Evolutionary conservation across 345 rosid species (phyloP).

Genomic region (Syzygium aqueum): DNA sequence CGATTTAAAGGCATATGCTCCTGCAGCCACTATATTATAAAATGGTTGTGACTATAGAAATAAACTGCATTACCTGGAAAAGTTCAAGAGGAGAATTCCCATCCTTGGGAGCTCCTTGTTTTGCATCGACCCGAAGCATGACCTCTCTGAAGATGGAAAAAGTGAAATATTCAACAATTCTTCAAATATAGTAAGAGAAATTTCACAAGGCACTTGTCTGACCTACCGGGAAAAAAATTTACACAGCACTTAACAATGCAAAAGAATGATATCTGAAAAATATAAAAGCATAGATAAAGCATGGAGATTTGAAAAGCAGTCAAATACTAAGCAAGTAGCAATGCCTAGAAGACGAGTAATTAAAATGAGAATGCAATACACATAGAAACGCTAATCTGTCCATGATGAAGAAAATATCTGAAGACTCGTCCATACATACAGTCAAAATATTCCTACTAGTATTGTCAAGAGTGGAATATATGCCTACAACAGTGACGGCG

Average conservation of each 20-base stretch:
- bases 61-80: constrained; percentile 51
- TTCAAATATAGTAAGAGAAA: background rate
- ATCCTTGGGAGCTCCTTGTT: constrained; percentile 90
- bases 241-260: background rate
- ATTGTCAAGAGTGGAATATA: background rate
- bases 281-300: background rate
- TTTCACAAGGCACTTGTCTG: background rate
- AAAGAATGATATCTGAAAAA: background rate
- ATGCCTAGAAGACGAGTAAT: background rate
- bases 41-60: background rate
- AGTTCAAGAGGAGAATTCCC: constrained; percentile 86
- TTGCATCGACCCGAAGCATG: constrained; percentile 90
- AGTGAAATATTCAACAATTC: background rate
- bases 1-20: background rate
- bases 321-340: background rate
- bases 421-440: background rate
- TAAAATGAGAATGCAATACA: background rate
- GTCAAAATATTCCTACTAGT: background rate
- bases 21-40: background rate
- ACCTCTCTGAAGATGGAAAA: constrained; percentile 53
- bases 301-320: background rate
- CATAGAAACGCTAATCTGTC: background rate
- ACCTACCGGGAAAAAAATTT: background rate
- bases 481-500: background rate
- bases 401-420: background rate